Percentiles rank a stretch among this genome's conserved stretches.
phyloP scores from a whole-genome alignment of 192 early-diverging fungal genomes.

The Gonapodya sp. region DNA sequence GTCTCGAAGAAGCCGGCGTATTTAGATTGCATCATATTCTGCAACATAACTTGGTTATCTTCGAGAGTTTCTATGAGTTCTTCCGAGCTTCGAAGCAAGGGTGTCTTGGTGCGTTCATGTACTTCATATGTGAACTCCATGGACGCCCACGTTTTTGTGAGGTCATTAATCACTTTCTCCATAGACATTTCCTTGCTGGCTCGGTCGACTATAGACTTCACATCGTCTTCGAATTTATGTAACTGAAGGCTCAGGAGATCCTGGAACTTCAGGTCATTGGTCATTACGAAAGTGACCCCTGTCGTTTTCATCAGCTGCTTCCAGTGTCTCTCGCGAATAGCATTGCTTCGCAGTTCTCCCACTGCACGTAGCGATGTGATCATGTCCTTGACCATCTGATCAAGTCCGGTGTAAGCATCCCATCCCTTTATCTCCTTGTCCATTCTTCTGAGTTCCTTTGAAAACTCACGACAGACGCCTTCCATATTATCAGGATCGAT shows the following conservation, averaged over 20 bases:
- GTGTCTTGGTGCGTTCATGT: slow-evolving; percentile 41
- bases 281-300: slow-evolving; percentile 53
- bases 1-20: slow-evolving; percentile 55
- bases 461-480: slow-evolving; percentile 42
- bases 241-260: slow-evolving; percentile 50
- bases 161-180: slow-evolving; percentile 59
- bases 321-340: slow-evolving; percentile 58
- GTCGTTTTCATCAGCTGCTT: slow-evolving; percentile 62
- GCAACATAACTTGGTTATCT: slow-evolving; percentile 61
- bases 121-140: slow-evolving; percentile 60
- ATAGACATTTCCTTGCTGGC: slow-evolving; percentile 56
- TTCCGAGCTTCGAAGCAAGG: slow-evolving; percentile 43
- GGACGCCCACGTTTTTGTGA: slow-evolving; percentile 46
- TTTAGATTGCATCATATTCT: slow-evolving; percentile 58
- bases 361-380: slow-evolving; percentile 51
- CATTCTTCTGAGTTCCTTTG: slow-evolving; percentile 51
- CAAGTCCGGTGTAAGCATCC: slow-evolving; percentile 52
- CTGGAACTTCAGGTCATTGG: slow-evolving; percentile 57
- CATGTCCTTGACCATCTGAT: slow-evolving; percentile 61
- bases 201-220: slow-evolving; percentile 53
- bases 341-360: slow-evolving; percentile 49
- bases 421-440: slow-evolving; percentile 62
- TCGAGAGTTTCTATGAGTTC: slow-evolving; percentile 56
- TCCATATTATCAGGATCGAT: slow-evolving; percentile 58
- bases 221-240: slow-evolving; percentile 57